A percentile compares a stretch with the other conserved stretches of the same genome.
These are phyloP conservation scores for Ilyonectria robusta DNA, from an alignment of 2,329 filamentous ascomycete species.

Conservation along the genomic window DNA sequence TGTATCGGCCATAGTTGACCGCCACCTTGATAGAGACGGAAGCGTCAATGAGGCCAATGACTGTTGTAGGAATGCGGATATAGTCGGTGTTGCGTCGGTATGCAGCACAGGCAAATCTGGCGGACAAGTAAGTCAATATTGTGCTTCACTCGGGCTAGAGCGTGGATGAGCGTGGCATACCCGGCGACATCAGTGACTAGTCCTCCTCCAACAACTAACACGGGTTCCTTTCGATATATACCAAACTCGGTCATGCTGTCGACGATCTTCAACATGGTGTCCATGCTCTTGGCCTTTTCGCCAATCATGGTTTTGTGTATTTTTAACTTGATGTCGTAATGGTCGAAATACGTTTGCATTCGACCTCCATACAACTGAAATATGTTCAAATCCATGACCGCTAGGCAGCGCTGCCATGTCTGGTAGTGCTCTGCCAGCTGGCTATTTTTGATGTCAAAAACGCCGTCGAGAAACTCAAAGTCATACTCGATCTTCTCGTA, in stretches of 20 bases:
- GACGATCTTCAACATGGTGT: slow-evolving; percentile 77
- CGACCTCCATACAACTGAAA: slow-evolving; percentile 76
- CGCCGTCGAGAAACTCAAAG: slow-evolving; percentile 79
- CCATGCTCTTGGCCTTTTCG: slow-evolving; percentile 81
- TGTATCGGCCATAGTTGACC: slow-evolving; percentile 83
- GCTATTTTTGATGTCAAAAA: slow-evolving; percentile 73
- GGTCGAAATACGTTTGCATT: slow-evolving; percentile 77
- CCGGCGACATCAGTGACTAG: slow-evolving; percentile 82
- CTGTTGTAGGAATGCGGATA: slow-evolving; percentile 81
- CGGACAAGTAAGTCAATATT: background rate
- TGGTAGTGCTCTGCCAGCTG: slow-evolving; percentile 77
- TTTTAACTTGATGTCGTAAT: slow-evolving; percentile 73
- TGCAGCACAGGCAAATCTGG: slow-evolving; percentile 78
- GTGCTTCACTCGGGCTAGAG: slow-evolving; percentile 34
- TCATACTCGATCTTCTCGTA: slow-evolving; percentile 85
- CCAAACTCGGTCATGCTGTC: slow-evolving; percentile 83
- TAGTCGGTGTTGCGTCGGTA: slow-evolving; percentile 82
- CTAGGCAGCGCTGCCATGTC: slow-evolving; percentile 75
- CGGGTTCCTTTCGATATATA: slow-evolving; percentile 77
- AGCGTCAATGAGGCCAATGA: slow-evolving; percentile 82
- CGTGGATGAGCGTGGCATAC: slow-evolving; percentile 60
- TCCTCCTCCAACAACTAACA: slow-evolving; percentile 77
- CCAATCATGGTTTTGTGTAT: slow-evolving; percentile 82
- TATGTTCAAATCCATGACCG: slow-evolving; percentile 80
- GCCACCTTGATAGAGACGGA: slow-evolving; percentile 85